These are phyloP conservation scores for Colletotrichum filicis DNA, from an alignment of 2,329 filamentous ascomycete species.

Conservation along the genomic window DNA sequence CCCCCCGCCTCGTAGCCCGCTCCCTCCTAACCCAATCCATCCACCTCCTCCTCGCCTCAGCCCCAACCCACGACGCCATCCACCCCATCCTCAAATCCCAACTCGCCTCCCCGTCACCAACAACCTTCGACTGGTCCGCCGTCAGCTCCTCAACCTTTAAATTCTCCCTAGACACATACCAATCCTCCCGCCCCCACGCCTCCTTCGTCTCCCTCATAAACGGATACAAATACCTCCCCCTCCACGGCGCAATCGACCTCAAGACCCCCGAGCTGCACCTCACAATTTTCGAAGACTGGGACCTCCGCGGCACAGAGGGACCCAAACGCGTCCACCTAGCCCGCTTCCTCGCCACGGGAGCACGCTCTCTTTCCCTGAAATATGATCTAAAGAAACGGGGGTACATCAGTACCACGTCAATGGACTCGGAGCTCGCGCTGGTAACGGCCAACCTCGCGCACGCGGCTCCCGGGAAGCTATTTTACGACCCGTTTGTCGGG, in stretches of 20 bases:
- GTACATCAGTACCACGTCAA: slow-evolving; percentile 96
- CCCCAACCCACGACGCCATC: slow-evolving; percentile 72
- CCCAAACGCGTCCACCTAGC: slow-evolving; percentile 71
- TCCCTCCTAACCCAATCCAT: slow-evolving; percentile 86
- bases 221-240: slow-evolving; percentile 80
- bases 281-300: slow-evolving; percentile 85
- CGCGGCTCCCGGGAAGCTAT: slow-evolving; percentile 83
- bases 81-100: slow-evolving; percentile 69
- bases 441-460: slow-evolving; percentile 92
- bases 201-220: slow-evolving; percentile 83
- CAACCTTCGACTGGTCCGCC: slow-evolving; percentile 69
- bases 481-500: slow-evolving; percentile 96
- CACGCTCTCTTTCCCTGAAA: slow-evolving; percentile 73
- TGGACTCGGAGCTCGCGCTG: slow-evolving; percentile 94
- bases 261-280: slow-evolving; percentile 79
- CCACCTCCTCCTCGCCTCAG: slow-evolving; percentile 89
- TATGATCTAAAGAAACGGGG: slow-evolving; percentile 93
- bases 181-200: slow-evolving; percentile 72
- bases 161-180: slow-evolving; percentile 86
- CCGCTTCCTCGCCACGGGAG: slow-evolving; percentile 74
- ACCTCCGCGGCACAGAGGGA: slow-evolving; percentile 60
- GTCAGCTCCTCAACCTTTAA: slow-evolving; percentile 80
- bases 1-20: slow-evolving; percentile 74
- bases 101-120: background rate
- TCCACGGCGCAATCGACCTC: slow-evolving; percentile 83